Base-by-base conservation (phyloP, 768 basidiomycete species). In the Pisolithus microcarpus region DNA sequence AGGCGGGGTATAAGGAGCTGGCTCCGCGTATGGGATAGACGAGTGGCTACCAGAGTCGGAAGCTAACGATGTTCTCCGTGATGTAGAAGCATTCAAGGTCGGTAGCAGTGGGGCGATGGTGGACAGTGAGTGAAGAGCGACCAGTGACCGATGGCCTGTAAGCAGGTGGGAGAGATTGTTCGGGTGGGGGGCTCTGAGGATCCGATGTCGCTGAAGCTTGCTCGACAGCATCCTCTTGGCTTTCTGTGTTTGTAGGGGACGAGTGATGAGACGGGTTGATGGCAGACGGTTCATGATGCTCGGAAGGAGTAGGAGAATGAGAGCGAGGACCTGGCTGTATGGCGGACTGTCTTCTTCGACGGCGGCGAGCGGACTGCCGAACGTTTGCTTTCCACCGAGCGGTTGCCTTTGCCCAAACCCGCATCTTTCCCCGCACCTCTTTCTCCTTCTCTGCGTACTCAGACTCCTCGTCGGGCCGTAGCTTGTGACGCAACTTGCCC, bases 371-470 rank as follows among this genome's bases (percentile, higher is more conserved):
- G n/a, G 78, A 69, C 51, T 78, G 72, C 24, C 80, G 78, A 9
- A 79, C 75, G 48, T 82, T 81, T 3, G 77, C 78, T 55, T 73
- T 80, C 87, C 87, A 90, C 40, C 83, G 75, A 7, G 80, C 80
- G 1, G 78, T 80, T 2, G 85, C 85, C 52, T 69, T 74, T 0
- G 76, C 74, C 85, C 84, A 87, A 44, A 82, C 58, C 57, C 77
- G 80, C 62, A 82, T 77, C 54, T 78, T 78, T 5, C 63, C 61
- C 48, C 72, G 77, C 7, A 66, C 63, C 43, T 80, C 78, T 53
- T 71, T 75, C 53, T 80, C 76, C 9, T 66, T 63, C 5, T 56
- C 62, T 42, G 64, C 69, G 36, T 65, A 67, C 21, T 62, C 65
- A 10, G 70, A 46, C 34, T 47, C 38, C 31, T 55, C 64, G 1